Evolutionary conservation across 2,329 filamentous ascomycete species (phyloP).

Genomic region (Pseudopyrenochaeta lycopersici): DNA sequence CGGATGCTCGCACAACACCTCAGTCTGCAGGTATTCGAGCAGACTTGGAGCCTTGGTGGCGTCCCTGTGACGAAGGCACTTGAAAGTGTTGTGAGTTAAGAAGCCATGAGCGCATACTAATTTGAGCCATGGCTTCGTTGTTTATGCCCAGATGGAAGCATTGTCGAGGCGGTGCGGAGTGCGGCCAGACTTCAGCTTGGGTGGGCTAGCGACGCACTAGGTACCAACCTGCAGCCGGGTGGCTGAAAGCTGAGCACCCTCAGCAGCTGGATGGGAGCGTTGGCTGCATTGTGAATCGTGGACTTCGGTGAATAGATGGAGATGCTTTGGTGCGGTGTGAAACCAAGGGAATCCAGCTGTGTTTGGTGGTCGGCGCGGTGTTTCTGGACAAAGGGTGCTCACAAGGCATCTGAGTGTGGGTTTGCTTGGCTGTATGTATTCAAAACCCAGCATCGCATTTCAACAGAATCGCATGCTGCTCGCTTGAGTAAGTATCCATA

Average conservation of each 20-base stretch:
- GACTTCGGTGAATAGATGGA: neutral
- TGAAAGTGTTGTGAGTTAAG: neutral
- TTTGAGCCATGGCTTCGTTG: conserved; percentile 6
- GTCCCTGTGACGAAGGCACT: neutral
- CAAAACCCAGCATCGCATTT: neutral
- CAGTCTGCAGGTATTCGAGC: neutral
- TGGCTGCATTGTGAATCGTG: neutral
- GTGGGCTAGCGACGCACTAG: conserved; percentile 9
- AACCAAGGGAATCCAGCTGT: neutral
- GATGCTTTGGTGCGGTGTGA: neutral
- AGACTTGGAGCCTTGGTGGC: neutral
- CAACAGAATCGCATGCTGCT: neutral
- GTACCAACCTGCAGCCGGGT: conserved; percentile 12
- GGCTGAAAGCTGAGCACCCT: conserved; percentile 10
- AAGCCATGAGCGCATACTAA: neutral
- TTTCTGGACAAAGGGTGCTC: neutral
- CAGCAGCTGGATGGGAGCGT: neutral
- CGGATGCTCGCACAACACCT: conserved; percentile 3
- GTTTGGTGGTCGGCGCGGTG: neutral
- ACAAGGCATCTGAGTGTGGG: neutral
- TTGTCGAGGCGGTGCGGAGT: conserved; percentile 4
- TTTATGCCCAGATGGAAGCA: neutral
- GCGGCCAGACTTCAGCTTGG: conserved; percentile 14
- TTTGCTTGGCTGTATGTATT: neutral
- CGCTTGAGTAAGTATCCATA: neutral